These are phyloP conservation scores for Botrytis byssoidea DNA, from an alignment of 2,329 filamentous ascomycete species.

Conservation along the genomic window DNA sequence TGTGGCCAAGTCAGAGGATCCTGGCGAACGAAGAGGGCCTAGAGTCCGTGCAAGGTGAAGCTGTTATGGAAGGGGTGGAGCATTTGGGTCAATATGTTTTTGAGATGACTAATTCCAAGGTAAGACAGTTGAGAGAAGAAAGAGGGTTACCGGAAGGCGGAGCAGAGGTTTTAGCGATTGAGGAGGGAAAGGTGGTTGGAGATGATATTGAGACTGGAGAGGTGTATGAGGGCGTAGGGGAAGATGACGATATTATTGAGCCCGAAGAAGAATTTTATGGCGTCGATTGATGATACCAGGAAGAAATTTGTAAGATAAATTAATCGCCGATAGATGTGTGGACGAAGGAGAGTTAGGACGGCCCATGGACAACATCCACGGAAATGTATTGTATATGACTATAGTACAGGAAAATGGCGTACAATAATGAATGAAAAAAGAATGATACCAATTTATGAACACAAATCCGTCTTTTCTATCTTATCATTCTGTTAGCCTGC, in stretches of 20 bases:
- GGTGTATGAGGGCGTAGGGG: neutral
- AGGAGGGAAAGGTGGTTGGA: conserved; percentile 4
- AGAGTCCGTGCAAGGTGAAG: conserved; percentile 52
- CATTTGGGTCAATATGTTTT: conserved; percentile 95
- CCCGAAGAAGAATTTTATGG: conserved; percentile 1
- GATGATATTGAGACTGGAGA: conserved; percentile 7
- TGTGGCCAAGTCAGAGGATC: conserved; percentile 70
- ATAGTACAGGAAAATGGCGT: neutral
- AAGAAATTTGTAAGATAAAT: neutral
- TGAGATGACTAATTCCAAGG: conserved; percentile 74
- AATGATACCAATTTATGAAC: neutral
- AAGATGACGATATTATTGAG: neutral
- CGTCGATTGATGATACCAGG: neutral
- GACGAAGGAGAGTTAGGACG: neutral
- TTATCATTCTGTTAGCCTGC: neutral
- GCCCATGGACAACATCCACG: neutral
- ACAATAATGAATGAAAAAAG: conserved; percentile 3
- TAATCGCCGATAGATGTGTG: neutral
- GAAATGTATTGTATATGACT: neutral
- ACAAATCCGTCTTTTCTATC: neutral
- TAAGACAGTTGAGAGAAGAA: conserved; percentile 37
- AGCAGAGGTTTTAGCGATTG: neutral
- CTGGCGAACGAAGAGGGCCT: conserved; percentile 46
- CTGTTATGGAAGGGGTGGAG: conserved; percentile 85
- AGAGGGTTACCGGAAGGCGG: conserved; percentile 30